phyloP scores from a whole-genome alignment of 2,329 filamentous ascomycete genomes.

The Monosporascus sp. region DNA sequence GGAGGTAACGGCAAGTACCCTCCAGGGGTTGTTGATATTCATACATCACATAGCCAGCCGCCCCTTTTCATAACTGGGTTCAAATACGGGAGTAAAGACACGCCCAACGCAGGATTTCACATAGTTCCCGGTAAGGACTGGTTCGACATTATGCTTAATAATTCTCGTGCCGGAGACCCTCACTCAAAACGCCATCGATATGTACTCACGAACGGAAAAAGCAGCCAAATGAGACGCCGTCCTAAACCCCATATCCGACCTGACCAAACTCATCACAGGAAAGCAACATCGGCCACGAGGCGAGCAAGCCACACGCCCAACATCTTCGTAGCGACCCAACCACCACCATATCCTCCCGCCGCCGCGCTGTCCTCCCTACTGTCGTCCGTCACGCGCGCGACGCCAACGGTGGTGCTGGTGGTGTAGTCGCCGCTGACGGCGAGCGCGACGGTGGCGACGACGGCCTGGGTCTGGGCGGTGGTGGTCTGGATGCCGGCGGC shows the following conservation, averaged over 20 bases:
- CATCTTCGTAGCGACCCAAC: background rate
- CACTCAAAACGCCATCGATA: too few species aligned
- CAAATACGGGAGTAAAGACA: too few species aligned
- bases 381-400: conserved; percentile 7
- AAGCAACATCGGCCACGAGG: background rate
- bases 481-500: conserved; percentile 20
- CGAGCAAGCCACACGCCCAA: background rate
- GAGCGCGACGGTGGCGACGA: conserved; percentile 22
- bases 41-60: background rate
- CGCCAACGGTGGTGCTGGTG: conserved; percentile 21
- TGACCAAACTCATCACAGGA: background rate
- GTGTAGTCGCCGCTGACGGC: conserved; percentile 30
- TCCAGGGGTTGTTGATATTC: background rate
- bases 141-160: background rate
- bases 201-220: too few species aligned
- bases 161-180: too few species aligned
- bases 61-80: background rate
- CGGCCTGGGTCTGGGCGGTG: conserved; percentile 9
- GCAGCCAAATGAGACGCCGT: background rate
- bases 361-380: background rate
- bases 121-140: background rate
- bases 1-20: background rate
- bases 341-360: background rate
- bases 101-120: too few species aligned
- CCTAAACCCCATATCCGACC: background rate